Percentiles rank a stretch among this genome's conserved stretches.
phyloP scores from a whole-genome alignment of 2,329 filamentous ascomycete genomes.

The Cladophialophora immunda region DNA sequence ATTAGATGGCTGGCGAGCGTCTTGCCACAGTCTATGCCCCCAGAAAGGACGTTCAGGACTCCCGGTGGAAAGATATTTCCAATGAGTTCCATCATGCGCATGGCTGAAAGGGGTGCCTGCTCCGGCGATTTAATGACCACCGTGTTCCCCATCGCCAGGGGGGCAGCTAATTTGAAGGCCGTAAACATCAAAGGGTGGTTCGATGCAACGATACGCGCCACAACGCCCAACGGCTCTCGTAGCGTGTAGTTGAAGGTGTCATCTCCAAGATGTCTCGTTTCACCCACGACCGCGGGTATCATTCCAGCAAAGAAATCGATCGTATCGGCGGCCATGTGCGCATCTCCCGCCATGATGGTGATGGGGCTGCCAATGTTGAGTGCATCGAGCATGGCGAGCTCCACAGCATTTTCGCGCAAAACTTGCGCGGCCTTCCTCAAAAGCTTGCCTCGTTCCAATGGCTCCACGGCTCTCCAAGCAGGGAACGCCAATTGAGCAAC shows the following conservation, averaged over 20 bases:
- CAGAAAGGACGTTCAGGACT: slow-evolving; percentile 47
- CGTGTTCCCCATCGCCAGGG: slow-evolving; percentile 65
- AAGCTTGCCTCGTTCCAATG: slow-evolving; percentile 39
- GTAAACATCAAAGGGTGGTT: slow-evolving; percentile 84
- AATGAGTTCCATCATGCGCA: slow-evolving; percentile 48
- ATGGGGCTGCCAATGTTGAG: slow-evolving; percentile 45
- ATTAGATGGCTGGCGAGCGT: slow-evolving; percentile 49
- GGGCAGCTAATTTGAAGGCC: slow-evolving; percentile 78
- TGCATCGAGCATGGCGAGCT: slow-evolving; percentile 43
- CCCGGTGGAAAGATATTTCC: slow-evolving; percentile 51
- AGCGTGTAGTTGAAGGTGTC: slow-evolving; percentile 77
- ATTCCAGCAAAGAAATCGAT: slow-evolving; percentile 42
- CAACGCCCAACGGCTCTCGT: slow-evolving; percentile 78
- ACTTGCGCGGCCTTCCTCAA: slow-evolving; percentile 42
- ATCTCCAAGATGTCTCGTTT: slow-evolving; percentile 38
- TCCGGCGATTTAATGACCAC: slow-evolving; percentile 68
- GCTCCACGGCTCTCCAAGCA: slow-evolving; percentile 40
- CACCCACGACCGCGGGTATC: slow-evolving; percentile 41
- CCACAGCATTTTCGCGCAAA: slow-evolving; percentile 41
- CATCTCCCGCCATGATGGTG: slow-evolving; percentile 41
- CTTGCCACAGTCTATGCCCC: slow-evolving; percentile 43
- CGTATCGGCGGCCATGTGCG: slow-evolving; percentile 35
- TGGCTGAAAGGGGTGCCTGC: slow-evolving; percentile 67
- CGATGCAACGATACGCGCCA: slow-evolving; percentile 83
- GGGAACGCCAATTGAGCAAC: slow-evolving; percentile 40